Base-by-base conservation (phyloP, 768 basidiomycete genomes). In the Hygrophoropsis aurantiaca region DNA sequence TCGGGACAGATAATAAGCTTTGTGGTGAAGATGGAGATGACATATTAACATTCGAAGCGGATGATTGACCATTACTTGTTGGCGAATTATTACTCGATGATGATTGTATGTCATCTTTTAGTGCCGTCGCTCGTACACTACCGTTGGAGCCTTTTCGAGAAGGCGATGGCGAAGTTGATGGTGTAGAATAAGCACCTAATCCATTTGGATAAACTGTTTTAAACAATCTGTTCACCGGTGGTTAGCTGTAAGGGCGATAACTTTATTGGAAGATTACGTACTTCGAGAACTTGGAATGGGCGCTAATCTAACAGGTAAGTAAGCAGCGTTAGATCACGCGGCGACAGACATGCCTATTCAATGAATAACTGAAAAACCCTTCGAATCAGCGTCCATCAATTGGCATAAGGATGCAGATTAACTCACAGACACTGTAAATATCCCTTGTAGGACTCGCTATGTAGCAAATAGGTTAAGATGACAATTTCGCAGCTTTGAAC, bases 231-330 rank as follows among this genome's bases (percentile, higher is more conserved):
- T 23, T n/a, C 27, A 23, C 51, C 18, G 8, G 35, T 6, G n/a
- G n/a, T 15, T 13, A 47, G 57, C 3, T 55, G 42, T n/a, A 40
- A 11, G 15, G 41, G n/a, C 15, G 25, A 43, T 23, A 23, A 0
- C 10, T 13, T 23, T n/a, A 38, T 38, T 6, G 8, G n/a, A 16
- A 42, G 9, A 32, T 7, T 10, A 36, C 35, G 10, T 58, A 85
- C 84, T 82, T 89, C 8, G 80, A 74, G 54, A 87, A 90, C 58
- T 85, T 88, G 2, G 84, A 79, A 56, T 90, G 85, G 11, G 87
- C 87, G 52, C 79, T 80, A 46, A 33, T 23, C 25, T 44, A 18
- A 39, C 15, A 41, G 15, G 13, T 23, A 4, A 41, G 16, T 16
- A 16, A 41, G 7, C n/a, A n/a, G 37, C 27, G 11, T 11, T 42